Conservation (phyloP, 495 filamentous ascomycete genomes). For the Tuber microsphaerosporum region DNA sequence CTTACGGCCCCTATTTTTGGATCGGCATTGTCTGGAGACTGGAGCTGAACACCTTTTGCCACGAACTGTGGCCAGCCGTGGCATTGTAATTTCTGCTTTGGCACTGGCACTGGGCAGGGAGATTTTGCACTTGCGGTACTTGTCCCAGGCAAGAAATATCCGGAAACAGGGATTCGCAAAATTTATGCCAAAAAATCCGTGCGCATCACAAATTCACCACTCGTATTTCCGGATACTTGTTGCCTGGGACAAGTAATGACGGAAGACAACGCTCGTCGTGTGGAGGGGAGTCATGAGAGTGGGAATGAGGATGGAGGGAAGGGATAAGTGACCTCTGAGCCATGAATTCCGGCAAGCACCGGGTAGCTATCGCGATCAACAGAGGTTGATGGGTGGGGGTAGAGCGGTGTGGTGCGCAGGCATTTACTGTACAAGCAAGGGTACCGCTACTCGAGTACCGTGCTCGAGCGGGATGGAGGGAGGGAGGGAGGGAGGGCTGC, state of each 20-base stretch:
- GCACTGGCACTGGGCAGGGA: background rate
- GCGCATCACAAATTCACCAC: too few species aligned
- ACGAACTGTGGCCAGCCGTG: background rate
- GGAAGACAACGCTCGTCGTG: background rate
- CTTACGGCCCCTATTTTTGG: slow-evolving; percentile 1
- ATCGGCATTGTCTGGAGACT: background rate
- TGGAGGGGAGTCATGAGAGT: background rate
- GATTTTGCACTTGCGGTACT: background rate
- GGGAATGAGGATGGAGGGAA: background rate
- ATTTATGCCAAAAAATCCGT: too few species aligned
- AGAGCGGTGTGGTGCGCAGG: background rate
- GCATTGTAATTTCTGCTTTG: background rate
- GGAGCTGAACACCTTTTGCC: background rate
- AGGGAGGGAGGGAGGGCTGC: too few species aligned
- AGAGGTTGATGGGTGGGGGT: background rate
- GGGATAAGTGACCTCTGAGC: background rate
- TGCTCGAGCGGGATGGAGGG: too few species aligned
- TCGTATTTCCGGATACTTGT: too few species aligned
- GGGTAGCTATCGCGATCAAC: slow-evolving; percentile 27
- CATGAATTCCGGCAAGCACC: slow-evolving; percentile 17
- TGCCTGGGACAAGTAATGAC: too few species aligned
- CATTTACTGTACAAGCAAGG: background rate
- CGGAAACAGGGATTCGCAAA: too few species aligned
- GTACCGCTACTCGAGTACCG: background rate
- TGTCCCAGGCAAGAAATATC: too few species aligned